Evolutionary conservation across 805 yeast genomes (phyloP).

Genomic region (Metschnikowia aberdeeniae): DNA sequence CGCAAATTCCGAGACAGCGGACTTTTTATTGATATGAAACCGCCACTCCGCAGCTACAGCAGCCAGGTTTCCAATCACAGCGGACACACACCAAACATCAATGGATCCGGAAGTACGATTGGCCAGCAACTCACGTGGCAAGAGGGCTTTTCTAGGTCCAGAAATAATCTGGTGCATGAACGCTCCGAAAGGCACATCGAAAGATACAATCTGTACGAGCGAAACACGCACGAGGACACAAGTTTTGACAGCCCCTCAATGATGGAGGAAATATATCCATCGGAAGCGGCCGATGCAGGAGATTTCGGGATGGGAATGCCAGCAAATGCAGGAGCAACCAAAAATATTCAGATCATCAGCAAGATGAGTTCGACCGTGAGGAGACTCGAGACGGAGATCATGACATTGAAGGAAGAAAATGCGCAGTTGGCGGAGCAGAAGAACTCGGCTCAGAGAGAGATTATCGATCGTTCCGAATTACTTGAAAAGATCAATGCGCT

Average conservation of each 20-base stretch:
- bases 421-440: slow-evolving; percentile 52
- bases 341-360: slow-evolving; percentile 59
- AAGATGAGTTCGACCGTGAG: slow-evolving; percentile 75
- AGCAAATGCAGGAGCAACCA: slow-evolving; percentile 17
- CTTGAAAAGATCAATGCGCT: slow-evolving; percentile 28
- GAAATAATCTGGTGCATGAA: slow-evolving; percentile 1
- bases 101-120: background rate
- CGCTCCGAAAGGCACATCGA: background rate
- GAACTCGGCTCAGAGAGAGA: slow-evolving; percentile 63
- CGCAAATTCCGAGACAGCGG: slow-evolving; percentile 11
- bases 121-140: background rate
- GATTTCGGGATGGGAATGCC: slow-evolving; percentile 8
- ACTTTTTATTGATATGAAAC: slow-evolving; percentile 13
- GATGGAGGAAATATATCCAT: slow-evolving; percentile 36
- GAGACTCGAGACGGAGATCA: slow-evolving; percentile 73
- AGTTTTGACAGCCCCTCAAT: slow-evolving; percentile 23
- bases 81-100: background rate
- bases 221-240: slow-evolving; percentile 3
- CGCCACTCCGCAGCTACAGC: background rate
- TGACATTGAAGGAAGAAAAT: slow-evolving; percentile 61
- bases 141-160: background rate
- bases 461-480: slow-evolving; percentile 40
- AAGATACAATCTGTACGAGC: background rate
- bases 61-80: background rate
- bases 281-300: slow-evolving; percentile 12